phyloP scores from a whole-genome alignment of 2,329 filamentous ascomycete genomes.

The Pyrenophora teres region DNA sequence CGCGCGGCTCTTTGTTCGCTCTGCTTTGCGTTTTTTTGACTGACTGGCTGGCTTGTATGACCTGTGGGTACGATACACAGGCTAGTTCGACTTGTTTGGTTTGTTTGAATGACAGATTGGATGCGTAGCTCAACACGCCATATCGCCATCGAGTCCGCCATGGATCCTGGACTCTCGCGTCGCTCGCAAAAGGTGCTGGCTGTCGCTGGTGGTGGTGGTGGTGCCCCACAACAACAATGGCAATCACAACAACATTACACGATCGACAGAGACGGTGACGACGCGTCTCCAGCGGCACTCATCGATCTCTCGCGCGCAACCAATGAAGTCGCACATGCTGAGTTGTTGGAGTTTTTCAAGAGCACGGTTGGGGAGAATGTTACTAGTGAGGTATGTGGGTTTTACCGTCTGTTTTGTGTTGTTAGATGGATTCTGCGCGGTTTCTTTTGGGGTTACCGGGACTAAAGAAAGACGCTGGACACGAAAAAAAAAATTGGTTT shows the following conservation, averaged over 20 bases:
- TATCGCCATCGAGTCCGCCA: slow-evolving; percentile 7
- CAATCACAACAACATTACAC: background rate
- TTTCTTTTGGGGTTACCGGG: too few species aligned
- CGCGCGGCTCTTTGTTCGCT: too few species aligned
- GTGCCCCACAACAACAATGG: slow-evolving; percentile 8
- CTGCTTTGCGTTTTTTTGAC: background rate
- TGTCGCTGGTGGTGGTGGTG: slow-evolving; percentile 12
- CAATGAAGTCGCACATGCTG: slow-evolving; percentile 34
- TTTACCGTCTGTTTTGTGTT: too few species aligned
- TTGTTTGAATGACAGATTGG: background rate
- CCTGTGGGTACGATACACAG: too few species aligned
- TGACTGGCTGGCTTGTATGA: background rate
- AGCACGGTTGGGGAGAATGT: slow-evolving; percentile 31
- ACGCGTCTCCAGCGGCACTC: slow-evolving; percentile 1
- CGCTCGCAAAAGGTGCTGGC: slow-evolving; percentile 27
- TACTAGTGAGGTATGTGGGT: slow-evolving; percentile 15
- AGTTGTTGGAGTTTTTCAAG: slow-evolving; percentile 36
- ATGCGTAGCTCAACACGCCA: slow-evolving; percentile 5
- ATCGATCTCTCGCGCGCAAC: slow-evolving; percentile 36
- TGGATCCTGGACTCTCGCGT: slow-evolving; percentile 36
- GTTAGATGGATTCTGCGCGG: too few species aligned
- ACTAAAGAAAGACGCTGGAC: too few species aligned
- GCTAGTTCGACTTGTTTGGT: too few species aligned
- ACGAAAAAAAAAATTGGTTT: background rate
- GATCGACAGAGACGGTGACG: slow-evolving; percentile 1